These are phyloP conservation scores for Phytophthora hibernalis DNA, from an alignment of 352 stramenopile species.

Conservation along the genomic window DNA sequence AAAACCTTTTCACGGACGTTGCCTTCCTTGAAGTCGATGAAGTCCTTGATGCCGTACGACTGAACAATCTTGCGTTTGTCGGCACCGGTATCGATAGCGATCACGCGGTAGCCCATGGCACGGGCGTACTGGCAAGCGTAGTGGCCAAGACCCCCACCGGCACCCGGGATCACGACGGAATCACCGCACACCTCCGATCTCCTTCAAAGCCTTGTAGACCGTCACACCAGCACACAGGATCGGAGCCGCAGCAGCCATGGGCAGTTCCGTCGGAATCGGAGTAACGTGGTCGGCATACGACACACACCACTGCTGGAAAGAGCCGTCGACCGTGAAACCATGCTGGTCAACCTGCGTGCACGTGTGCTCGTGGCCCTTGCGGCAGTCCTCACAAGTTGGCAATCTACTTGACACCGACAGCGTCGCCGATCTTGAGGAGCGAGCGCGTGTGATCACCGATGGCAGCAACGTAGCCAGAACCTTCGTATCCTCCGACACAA, in stretches of 20 bases:
- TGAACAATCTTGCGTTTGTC: slow-evolving; percentile 66
- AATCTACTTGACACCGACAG: slow-evolving; percentile 56
- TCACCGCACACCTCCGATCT: slow-evolving; percentile 50
- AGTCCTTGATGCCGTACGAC: slow-evolving; percentile 71
- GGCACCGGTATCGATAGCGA: slow-evolving; percentile 67
- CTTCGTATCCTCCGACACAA: slow-evolving; percentile 63
- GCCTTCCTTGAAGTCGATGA: slow-evolving; percentile 71
- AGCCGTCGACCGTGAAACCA: slow-evolving; percentile 41
- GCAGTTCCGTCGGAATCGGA: slow-evolving; percentile 61
- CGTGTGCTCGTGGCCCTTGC: slow-evolving; percentile 49
- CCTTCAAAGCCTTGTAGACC: slow-evolving; percentile 75
- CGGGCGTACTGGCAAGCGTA: slow-evolving; percentile 77
- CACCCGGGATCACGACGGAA: slow-evolving; percentile 64
- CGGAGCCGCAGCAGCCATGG: slow-evolving; percentile 51
- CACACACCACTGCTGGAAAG: slow-evolving; percentile 67
- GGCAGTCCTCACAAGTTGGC: slow-evolving; percentile 57
- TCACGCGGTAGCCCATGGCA: slow-evolving; percentile 70
- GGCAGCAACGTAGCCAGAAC: slow-evolving; percentile 54
- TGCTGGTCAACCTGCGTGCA: slow-evolving; percentile 38
- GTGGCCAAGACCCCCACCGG: slow-evolving; percentile 77
- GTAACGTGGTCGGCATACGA: slow-evolving; percentile 78
- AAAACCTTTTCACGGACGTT: slow-evolving; percentile 49
- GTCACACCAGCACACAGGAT: slow-evolving; percentile 90
- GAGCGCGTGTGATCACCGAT: slow-evolving; percentile 52
- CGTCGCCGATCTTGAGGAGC: slow-evolving; percentile 51